Conservation (phyloP, 306 rosid species). For the barrel medic (Medicago truncatula) region DNA sequence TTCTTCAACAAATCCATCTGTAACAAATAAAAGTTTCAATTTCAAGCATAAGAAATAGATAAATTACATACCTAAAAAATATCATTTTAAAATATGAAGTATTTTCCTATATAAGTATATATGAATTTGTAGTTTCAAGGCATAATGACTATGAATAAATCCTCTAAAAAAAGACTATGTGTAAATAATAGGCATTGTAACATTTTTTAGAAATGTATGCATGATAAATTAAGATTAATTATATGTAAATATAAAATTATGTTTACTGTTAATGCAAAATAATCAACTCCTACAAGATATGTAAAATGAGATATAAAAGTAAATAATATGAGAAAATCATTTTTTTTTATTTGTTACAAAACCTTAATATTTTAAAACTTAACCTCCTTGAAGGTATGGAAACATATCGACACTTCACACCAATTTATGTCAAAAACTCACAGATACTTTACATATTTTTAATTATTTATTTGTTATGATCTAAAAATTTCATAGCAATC, state of each 20-base stretch:
- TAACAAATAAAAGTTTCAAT: not conserved
- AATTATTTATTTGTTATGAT: too few relatives aligned
- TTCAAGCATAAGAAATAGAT: slow-evolving; percentile 21
- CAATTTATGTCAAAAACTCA: too few relatives aligned
- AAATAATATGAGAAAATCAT: not conserved
- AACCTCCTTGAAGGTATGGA: too few relatives aligned
- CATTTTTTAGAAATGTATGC: not conserved
- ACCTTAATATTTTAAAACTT: not conserved
- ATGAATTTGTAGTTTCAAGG: not conserved
- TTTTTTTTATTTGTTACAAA: not conserved
- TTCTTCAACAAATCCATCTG: slow-evolving; percentile 54
- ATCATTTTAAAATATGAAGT: too few relatives aligned
- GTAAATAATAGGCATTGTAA: not conserved
- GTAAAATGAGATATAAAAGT: not conserved
- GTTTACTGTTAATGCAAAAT: not conserved
- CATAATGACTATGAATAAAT: too few relatives aligned
- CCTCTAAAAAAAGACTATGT: not conserved
- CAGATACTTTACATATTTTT: too few relatives aligned
- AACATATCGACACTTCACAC: too few relatives aligned
- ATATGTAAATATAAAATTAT: not conserved
- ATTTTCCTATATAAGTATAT: too few relatives aligned
- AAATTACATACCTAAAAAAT: too few relatives aligned
- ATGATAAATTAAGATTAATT: not conserved
- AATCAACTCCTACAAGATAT: not conserved
- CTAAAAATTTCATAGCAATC: too few relatives aligned